Evolutionary conservation across 305 asterid genomes (phyloP), one percentile per base, ranked within the genome.

Genomic region (Fraxinus greggii): DNA sequence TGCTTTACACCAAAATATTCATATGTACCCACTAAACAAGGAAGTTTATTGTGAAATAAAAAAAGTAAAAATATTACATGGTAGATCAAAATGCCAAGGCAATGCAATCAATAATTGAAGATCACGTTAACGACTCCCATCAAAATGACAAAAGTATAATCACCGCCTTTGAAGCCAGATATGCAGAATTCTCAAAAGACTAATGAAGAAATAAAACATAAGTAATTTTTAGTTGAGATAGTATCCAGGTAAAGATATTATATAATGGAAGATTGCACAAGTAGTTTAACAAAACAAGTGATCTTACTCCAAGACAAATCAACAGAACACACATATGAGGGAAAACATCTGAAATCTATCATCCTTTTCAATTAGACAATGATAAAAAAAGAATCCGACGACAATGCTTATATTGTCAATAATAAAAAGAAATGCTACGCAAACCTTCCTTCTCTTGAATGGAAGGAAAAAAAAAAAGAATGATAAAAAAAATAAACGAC

Each of bases 401-500:
- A n/a, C n/a, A n/a, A n/a, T n/a, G n/a, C n/a, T n/a, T n/a, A n/a
- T n/a, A n/a, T n/a, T n/a, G n/a, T n/a, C n/a, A n/a, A n/a, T n/a
- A n/a, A n/a, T n/a, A n/a, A n/a, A n/a, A n/a, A n/a, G n/a, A n/a
- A n/a, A n/a, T 31, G 4, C 4, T 31, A 31, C 32, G 32, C 32
- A 95, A 78, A 65, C 98, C 98, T 63, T 95, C 98, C 85, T 95
- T 95, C 78, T 94, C 99, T 98, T 95, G 90, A 29, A 63, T 10
- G 9, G 35, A 15, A 78, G 33, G 2, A 29, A 3, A 1, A 29
- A 29, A 29, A 29, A 33, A 56, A 72, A 56, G 79, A 72, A 40
- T 8, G 23, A 15, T 21, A 15, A 42, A 7, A 42, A 32, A 35
- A 9, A 13, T 42, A 38, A 72, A 12, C 12, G 4, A 24, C 13